phyloP scores from a whole-genome alignment of 768 basidiomycete species.

The Pleurotus sapidus region DNA sequence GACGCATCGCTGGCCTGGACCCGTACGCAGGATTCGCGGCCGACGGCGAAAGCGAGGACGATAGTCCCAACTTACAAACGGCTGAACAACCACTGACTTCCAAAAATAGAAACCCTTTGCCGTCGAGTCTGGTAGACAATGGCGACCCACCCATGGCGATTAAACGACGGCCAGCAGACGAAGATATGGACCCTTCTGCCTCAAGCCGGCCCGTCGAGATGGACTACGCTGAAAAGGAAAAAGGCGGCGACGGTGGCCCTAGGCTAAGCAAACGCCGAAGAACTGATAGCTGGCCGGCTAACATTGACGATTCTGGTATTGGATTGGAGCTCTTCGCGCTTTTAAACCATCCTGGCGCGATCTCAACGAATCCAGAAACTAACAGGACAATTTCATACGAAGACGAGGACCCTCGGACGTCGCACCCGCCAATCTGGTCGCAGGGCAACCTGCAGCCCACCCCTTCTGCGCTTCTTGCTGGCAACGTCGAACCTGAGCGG shows the following conservation, averaged over 20 bases:
- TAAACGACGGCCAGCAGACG: background rate
- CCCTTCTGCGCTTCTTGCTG: background rate
- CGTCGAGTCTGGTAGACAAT: background rate
- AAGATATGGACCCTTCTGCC: too few relatives aligned
- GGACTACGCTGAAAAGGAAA: background rate
- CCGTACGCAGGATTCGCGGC: slow-evolving; percentile 7
- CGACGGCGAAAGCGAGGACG: background rate
- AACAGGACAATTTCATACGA: background rate
- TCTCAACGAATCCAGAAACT: background rate
- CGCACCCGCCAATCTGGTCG: background rate
- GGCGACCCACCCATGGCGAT: too few relatives aligned
- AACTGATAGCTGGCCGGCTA: slow-evolving; percentile 6
- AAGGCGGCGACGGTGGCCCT: background rate
- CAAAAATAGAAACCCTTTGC: background rate
- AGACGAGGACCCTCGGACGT: background rate
- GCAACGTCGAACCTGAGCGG: background rate
- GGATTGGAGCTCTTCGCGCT: slow-evolving; percentile 15
- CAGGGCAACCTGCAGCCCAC: background rate
- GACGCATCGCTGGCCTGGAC: slow-evolving; percentile 13
- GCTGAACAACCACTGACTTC: background rate
- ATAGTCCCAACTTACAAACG: background rate
- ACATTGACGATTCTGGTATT: slow-evolving; percentile 12
- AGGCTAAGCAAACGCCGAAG: background rate
- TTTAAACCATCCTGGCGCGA: background rate
- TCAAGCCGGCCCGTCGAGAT: background rate